phyloP scores from a whole-genome alignment of 345 rosid genomes.

The Populus davidiana region DNA sequence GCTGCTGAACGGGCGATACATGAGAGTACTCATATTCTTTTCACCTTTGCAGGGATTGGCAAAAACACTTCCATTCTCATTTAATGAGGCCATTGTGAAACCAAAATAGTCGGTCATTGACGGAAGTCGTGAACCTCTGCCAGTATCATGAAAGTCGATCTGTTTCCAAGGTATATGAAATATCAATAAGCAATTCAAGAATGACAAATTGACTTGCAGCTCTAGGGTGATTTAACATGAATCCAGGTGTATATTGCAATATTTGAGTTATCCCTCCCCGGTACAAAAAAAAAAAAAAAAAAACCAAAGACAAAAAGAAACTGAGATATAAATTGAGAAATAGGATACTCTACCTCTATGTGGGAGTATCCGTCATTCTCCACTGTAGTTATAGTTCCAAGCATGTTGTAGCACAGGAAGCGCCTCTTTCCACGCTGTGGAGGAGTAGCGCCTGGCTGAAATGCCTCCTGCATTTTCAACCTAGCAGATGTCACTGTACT shows the following conservation, averaged over 20 bases:
- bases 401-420: constrained; percentile 90
- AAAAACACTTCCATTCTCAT: constrained; percentile 85
- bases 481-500: constrained; percentile 31
- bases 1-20: constrained; percentile 84
- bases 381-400: constrained; percentile 81
- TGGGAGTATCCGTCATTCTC: constrained; percentile 90
- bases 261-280: no score
- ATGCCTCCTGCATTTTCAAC: constrained; percentile 79
- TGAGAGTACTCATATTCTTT: constrained; percentile 85
- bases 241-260: no score
- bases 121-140: constrained; percentile 88
- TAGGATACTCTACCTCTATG: constrained; percentile 58
- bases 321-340: constrained; percentile 1
- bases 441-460: constrained; percentile 93
- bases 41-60: constrained; percentile 94
- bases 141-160: constrained; percentile 97
- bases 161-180: constrained; percentile 31
- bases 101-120: constrained; percentile 96
- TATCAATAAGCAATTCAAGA: constrained; percentile 9
- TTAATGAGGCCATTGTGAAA: constrained; percentile 88
- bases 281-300: not conserved
- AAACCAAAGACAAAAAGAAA: not conserved
- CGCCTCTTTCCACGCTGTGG: constrained; percentile 64
- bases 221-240: not conserved
- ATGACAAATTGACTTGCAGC: not conserved